Conservation (phyloP, 352 stramenopile species). For the Globisporangium megalacanthum region DNA sequence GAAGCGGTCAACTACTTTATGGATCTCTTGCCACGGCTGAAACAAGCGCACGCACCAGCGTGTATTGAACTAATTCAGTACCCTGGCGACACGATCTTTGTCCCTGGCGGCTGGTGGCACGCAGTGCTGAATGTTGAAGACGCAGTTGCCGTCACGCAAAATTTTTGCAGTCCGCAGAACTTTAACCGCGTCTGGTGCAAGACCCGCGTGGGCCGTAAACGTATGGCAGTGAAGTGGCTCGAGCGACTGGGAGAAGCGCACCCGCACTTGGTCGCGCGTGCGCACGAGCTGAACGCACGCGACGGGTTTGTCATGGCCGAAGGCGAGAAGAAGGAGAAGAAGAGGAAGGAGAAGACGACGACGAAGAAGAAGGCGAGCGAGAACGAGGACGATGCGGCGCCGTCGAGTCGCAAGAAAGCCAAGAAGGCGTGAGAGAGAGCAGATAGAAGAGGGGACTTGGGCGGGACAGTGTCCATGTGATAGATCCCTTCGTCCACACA, state of each 20-base stretch:
- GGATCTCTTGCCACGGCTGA: conserved; percentile 89
- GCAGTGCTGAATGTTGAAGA: conserved; percentile 91
- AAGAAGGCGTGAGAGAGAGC: conserved; percentile 14
- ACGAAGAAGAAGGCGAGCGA: neutral
- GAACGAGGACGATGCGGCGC: neutral
- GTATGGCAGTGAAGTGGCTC: conserved; percentile 95
- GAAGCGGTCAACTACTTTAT: conserved; percentile 91
- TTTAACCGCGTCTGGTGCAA: conserved; percentile 81
- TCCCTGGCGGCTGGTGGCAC: conserved; percentile 92
- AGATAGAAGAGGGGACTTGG: neutral
- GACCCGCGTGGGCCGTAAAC: conserved; percentile 89
- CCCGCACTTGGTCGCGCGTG: conserved; percentile 77
- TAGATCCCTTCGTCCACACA: neutral
- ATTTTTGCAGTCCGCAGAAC: conserved; percentile 90
- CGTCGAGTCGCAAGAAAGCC: conserved; percentile 18
- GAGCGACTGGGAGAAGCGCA: conserved; percentile 69
- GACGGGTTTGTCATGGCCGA: conserved; percentile 84
- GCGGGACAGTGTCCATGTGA: too few species aligned
- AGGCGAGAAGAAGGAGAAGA: conserved; percentile 20
- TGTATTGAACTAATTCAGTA: conserved; percentile 88
- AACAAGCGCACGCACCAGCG: conserved; percentile 51
- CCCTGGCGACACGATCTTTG: conserved; percentile 89
- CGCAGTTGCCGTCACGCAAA: conserved; percentile 92
- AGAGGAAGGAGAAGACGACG: conserved; percentile 27
- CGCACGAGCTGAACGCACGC: conserved; percentile 76